Evolutionary conservation across 108 stramenopile genomes (phyloP), one percentile per base, ranked within the genome.

Genomic region (Cyclotella sp.): DNA sequence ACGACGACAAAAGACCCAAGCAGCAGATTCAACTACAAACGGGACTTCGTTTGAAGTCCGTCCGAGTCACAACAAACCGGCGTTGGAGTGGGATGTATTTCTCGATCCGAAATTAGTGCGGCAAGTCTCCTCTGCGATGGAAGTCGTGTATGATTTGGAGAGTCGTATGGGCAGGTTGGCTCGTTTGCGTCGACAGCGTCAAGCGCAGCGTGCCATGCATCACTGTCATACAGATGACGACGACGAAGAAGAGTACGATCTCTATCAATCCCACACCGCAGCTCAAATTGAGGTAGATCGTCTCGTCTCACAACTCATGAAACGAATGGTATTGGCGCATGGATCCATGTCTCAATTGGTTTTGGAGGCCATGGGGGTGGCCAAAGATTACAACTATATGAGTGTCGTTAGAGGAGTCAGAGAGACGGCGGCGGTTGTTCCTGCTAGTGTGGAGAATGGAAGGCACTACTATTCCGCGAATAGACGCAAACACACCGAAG

Each of bases 41-140:
- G 9, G 1, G 44, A 26, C 40, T 9, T 42, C 44, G 28, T 59
- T 57, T 28, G 74, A 66, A 57, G 43, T 40, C 7, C 40, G 55
- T 7, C 73, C 63, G 8, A 45, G 39, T 0, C 63, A 67, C 43
- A 66, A 46, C 64, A 75, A 75, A 43, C 75, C 75, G 15, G 75
- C 75, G 41, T 47, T 76, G 40, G 75, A 76, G 41, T 86, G 85
- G 87, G 85, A 88, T 58, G 81, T 88, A 6, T 88, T 88, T 46
- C 73, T 88, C 16, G 87, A 88, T 78, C 87, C 87, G 15, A 72
- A 39, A 0, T 29, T 87, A 13, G 84, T 80, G 2, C 63, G 73
- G 2, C 55, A 61, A 19, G 78, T 87, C 24, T 78, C 85, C 39
- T 11, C 29, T 0, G 77, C 84, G 15, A 45, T 87, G 42, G 41